Percentiles rank a stretch among this genome's conserved stretches.
These are phyloP conservation scores for Microbotryum silenes-acaulis DNA, from an alignment of 1,284 basidiomycete species.

Conservation along the genomic window DNA sequence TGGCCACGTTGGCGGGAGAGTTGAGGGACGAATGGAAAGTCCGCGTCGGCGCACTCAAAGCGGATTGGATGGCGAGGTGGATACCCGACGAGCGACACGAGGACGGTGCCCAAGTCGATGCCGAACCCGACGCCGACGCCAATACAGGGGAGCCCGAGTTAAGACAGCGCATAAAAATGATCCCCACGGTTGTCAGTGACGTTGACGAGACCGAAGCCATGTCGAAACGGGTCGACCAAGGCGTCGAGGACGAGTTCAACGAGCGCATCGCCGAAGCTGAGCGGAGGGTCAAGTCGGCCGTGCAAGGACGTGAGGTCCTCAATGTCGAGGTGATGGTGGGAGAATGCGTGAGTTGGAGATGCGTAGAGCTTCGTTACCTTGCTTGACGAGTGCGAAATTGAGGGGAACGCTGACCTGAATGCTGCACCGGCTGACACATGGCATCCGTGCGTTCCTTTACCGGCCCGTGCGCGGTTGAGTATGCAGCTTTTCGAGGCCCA, in stretches of 20 bases:
- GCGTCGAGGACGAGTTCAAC: constrained; percentile 1
- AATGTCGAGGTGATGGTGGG: too few relatives aligned
- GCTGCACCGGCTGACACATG: too few relatives aligned
- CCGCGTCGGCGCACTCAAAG: constrained; percentile 3
- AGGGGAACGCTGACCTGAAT: too few relatives aligned
- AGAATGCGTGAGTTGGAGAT: too few relatives aligned
- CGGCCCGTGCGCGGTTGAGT: too few relatives aligned
- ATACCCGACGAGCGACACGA: neutral
- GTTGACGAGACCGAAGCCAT: neutral
- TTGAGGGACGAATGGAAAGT: constrained; percentile 8
- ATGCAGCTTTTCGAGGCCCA: too few relatives aligned
- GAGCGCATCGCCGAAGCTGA: constrained; percentile 4
- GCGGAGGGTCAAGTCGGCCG: neutral
- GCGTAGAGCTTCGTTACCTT: too few relatives aligned
- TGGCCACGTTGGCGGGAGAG: neutral
- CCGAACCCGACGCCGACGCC: neutral
- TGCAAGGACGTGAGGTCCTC: neutral
- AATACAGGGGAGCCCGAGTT: neutral
- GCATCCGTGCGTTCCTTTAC: too few relatives aligned
- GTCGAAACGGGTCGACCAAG: neutral
- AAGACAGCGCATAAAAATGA: neutral
- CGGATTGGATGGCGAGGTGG: constrained; percentile 4
- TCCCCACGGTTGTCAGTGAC: neutral
- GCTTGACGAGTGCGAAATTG: too few relatives aligned
- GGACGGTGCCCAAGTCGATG: neutral